A percentile compares a stretch with the other conserved stretches of the same genome.
Conservation (phyloP, 2,329 filamentous ascomycete genomes). For the Metarhizium sp. region DNA sequence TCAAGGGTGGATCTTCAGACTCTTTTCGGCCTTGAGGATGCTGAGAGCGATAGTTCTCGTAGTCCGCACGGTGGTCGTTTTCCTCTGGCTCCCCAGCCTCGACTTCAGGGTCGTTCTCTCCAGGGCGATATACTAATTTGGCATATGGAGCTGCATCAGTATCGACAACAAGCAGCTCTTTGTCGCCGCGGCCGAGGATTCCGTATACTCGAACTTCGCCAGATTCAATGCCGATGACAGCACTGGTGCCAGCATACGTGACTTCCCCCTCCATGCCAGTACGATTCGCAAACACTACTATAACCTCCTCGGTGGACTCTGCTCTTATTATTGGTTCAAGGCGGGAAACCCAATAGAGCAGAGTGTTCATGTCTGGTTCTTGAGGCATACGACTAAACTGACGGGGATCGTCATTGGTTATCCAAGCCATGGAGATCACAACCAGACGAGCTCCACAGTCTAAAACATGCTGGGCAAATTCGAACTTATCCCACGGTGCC, state of each 20-base stretch:
- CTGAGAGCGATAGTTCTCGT: neutral
- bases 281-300: slow-evolving; percentile 64
- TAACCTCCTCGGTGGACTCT: slow-evolving; percentile 46
- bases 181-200: slow-evolving; percentile 59
- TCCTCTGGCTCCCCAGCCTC: neutral
- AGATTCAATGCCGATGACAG: slow-evolving; percentile 55
- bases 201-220: slow-evolving; percentile 63
- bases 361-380: slow-evolving; percentile 61
- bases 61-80: neutral
- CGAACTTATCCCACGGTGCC: slow-evolving; percentile 28
- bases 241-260: slow-evolving; percentile 65
- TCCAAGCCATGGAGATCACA: slow-evolving; percentile 70
- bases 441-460: slow-evolving; percentile 49
- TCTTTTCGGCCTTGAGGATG: neutral
- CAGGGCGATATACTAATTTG: slow-evolving; percentile 28
- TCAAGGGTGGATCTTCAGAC: neutral
- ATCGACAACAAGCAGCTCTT: slow-evolving; percentile 60
- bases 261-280: slow-evolving; percentile 56
- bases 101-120: neutral
- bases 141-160: slow-evolving; percentile 36
- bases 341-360: slow-evolving; percentile 67
- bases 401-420: slow-evolving; percentile 46
- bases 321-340: slow-evolving; percentile 54
- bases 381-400: slow-evolving; percentile 36
- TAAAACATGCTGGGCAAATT: slow-evolving; percentile 47